Evolutionary conservation across 2,329 filamentous ascomycete species (phyloP).

Genomic region (Camillea tinctor): DNA sequence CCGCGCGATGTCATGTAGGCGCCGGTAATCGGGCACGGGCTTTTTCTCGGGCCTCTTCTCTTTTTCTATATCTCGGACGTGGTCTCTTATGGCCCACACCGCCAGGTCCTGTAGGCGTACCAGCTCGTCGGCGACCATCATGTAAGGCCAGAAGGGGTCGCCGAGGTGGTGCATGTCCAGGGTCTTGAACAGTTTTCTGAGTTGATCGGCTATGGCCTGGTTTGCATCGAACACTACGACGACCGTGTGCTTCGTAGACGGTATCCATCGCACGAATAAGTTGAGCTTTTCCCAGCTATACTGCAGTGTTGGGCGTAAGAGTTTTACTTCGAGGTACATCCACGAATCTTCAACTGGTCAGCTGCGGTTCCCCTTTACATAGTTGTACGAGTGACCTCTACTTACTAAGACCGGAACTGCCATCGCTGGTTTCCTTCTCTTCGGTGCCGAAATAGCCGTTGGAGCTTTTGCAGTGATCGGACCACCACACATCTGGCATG

Average conservation of each 20-base stretch:
- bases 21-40: constrained; percentile 34
- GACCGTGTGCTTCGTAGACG: constrained; percentile 19
- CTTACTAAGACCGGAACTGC: constrained; percentile 20
- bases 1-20: constrained; percentile 41
- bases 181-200: constrained; percentile 4
- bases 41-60: constrained; percentile 7
- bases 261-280: constrained; percentile 30
- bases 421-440: constrained; percentile 12
- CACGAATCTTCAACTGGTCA: constrained; percentile 29
- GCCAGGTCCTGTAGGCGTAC: constrained; percentile 33
- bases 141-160: constrained; percentile 40
- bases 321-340: constrained; percentile 34
- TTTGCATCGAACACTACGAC: constrained; percentile 34
- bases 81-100: constrained; percentile 40
- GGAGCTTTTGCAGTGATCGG: constrained; percentile 30
- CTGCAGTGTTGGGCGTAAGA: constrained; percentile 10
- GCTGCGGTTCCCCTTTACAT: neutral
- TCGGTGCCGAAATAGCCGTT: constrained; percentile 42
- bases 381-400: neutral
- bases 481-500: constrained; percentile 38
- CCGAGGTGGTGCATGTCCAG: constrained; percentile 7
- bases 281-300: constrained; percentile 39
- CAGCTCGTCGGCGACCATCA: constrained; percentile 31
- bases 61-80: constrained; percentile 36
- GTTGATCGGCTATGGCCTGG: constrained; percentile 1